Evolutionary conservation across 2,329 filamentous ascomycete genomes (phyloP), one percentile per base, ranked within the genome.

Genomic region (Beauveria brongniartii): DNA sequence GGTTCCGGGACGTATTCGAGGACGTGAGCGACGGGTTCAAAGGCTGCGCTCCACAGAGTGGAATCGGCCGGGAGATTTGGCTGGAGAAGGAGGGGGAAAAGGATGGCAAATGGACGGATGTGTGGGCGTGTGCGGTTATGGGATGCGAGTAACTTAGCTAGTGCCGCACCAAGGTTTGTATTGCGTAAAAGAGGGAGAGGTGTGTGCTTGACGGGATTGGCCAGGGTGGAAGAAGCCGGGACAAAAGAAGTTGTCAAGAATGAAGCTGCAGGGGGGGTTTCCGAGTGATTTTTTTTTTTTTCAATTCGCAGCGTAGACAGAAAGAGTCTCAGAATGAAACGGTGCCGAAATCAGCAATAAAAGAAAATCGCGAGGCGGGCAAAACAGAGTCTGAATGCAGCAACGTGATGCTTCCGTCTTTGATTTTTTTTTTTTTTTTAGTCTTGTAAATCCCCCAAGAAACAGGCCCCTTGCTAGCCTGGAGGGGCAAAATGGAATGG

Each of bases 41-140:
- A 54, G 44, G 55, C 41, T 16, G 51, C 30, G 34, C 54, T 62
- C 60, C 61, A 62, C 55, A 56, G 41, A 50, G 61, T 62, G 61
- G 61, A 62, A 62, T 62, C 61, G 61, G 61, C 50, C 50, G 61
- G 61, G 55, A 55, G 61, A 59, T 62, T 61, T 58, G 55, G 37
- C 37, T 53, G 48, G 54, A 50, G 54, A 30, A 26, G 28, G 24
- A 26, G 28, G 24, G 54, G 10, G 40, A 8, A 46, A 46, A 10
- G 46, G 50, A 20, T n/a, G 37, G 57, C 30, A 12, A 34, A 50
- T 52, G 57, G 44, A 41, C 24, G 47, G 12, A n/a, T 51, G 8
- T 28, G 24, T 20, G 53, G 12, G 37, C 20, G 48, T 44, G 40
- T 14, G 28, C 34, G 16, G 26, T 52, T 41, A 34, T 34, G 30